phyloP scores from a whole-genome alignment of 352 stramenopile genomes.

The Globisporangium irregulare region DNA sequence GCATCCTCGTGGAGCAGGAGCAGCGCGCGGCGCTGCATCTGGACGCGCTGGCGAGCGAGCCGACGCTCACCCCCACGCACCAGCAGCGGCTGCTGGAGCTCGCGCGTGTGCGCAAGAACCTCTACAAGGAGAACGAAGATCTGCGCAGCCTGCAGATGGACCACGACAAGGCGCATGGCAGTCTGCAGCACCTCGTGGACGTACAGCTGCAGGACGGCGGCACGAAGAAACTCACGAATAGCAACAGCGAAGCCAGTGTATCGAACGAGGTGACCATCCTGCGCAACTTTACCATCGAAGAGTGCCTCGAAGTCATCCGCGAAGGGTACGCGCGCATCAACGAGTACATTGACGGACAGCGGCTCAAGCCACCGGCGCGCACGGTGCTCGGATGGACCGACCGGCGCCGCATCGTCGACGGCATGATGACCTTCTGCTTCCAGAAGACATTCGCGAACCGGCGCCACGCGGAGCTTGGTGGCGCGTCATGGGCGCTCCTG shows the following conservation, averaged over 20 bases:
- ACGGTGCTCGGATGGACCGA: conserved; percentile 47
- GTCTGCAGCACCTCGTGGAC: conserved; percentile 45
- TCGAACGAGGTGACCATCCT: conserved; percentile 34
- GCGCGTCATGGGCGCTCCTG: conserved; percentile 32
- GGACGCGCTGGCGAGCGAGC: conserved; percentile 19
- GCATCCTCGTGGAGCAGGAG: conserved; percentile 32
- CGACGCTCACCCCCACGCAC: conserved; percentile 12
- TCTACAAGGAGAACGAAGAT: conserved; percentile 48
- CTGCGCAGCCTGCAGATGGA: conserved; percentile 32
- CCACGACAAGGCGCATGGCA: conserved; percentile 43
- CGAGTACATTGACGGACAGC: conserved; percentile 35
- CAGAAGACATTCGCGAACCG: conserved; percentile 39
- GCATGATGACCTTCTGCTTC: conserved; percentile 36
- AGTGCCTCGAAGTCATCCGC: conserved; percentile 43
- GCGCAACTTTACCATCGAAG: conserved; percentile 34
- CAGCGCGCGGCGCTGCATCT: conserved; percentile 16
- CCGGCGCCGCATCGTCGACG: conserved; percentile 22
- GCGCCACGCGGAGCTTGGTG: conserved; percentile 22
- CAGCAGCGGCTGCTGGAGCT: conserved; percentile 28
- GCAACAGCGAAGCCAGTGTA: conserved; percentile 3
- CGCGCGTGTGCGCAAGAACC: conserved; percentile 27
- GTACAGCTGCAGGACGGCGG: conserved; percentile 28
- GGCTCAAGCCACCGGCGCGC: conserved; percentile 24
- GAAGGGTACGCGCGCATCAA: conserved; percentile 34
- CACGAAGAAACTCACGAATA: conserved; percentile 12